phyloP scores from a whole-genome alignment of 2,329 filamentous ascomycete species.

The Cladosporium colombiae region DNA sequence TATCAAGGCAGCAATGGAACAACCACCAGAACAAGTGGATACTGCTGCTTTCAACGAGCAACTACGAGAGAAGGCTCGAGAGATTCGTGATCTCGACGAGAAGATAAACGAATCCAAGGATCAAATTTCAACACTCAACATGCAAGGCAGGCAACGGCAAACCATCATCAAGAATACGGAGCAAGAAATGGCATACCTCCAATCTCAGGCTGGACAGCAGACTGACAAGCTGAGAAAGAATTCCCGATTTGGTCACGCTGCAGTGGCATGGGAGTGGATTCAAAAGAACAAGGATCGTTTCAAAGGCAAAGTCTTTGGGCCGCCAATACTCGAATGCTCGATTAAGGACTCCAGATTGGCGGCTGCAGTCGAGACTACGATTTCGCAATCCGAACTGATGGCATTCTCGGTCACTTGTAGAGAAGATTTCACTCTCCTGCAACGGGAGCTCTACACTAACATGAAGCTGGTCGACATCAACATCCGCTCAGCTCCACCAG shows the following conservation, averaged over 20 bases:
- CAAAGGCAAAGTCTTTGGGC: constrained; percentile 75
- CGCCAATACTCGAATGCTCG: constrained; percentile 77
- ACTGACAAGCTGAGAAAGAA: constrained; percentile 62
- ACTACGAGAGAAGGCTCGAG: constrained; percentile 60
- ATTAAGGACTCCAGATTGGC: constrained; percentile 71
- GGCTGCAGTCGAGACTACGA: constrained; percentile 59
- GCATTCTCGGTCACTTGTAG: constrained; percentile 74
- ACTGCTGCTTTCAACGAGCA: constrained; percentile 68
- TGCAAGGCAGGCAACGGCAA: constrained; percentile 41
- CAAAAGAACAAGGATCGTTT: constrained; percentile 69
- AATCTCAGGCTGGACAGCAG: constrained; percentile 75
- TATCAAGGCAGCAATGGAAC: constrained; percentile 63
- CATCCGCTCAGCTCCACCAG: constrained; percentile 63
- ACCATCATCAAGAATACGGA: constrained; percentile 45
- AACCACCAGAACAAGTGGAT: constrained; percentile 69
- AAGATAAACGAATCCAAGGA: constrained; percentile 46
- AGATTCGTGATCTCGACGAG: constrained; percentile 48
- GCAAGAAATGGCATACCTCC: constrained; percentile 59
- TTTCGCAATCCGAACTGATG: constrained; percentile 56
- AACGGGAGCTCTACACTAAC: constrained; percentile 61
- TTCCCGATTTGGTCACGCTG: constrained; percentile 60
- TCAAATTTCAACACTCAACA: constrained; percentile 34
- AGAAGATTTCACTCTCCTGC: constrained; percentile 73
- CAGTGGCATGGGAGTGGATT: constrained; percentile 78
- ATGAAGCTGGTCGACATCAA: constrained; percentile 70